Base-by-base conservation (phyloP, 495 filamentous ascomycete genomes). In the Penicillium turbatum region DNA sequence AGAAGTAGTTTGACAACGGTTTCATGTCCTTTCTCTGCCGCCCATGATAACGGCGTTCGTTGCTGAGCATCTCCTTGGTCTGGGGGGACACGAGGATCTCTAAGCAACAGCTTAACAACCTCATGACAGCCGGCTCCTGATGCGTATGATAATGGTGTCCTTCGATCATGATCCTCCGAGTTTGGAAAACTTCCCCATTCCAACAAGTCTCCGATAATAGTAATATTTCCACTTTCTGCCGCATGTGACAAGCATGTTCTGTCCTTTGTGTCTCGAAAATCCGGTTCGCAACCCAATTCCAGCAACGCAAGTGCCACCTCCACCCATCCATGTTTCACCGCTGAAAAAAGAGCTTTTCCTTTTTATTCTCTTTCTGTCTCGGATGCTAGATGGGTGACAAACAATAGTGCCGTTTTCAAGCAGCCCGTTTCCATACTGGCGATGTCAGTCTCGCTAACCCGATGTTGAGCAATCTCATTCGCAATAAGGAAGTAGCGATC, bases 101-200 rank as follows among this genome's bases (percentile, higher is more conserved):
- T 41, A 6, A 53, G 40, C 16, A 52, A 32, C n/a, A 46, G 29
- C 37, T 41, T 11, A 31, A 53, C 43, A 1, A 48, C 30, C 5
- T 8, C 8, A 9, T 45, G 0, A 21, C 1, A 17, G 3, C 47
- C 47, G 19, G 17, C 36, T 26, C 35, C 39, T 12, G 51, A 36
- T 0, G 56, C 51, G 29, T 50, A 41, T 34, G 45, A 43, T 16
- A 80, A 56, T 31, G 74, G 69, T 38, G 76, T 72, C 38, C 54
- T 51, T 11, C 38, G 26, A 2, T 42, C 2, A 13, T 13, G 4
- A 16, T 29, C 24, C 13, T 16, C n/a, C 13, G 15, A 30, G 26
- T 43, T 16, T 29, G 41, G 41, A 13, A 43, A 43, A 16, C 26
- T 31, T 16, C 41, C 41, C 24, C 21, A 43, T 3, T 30, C 7